phyloP scores from a whole-genome alignment of 1,139 yeast genomes.

The Candida glucosophila region DNA sequence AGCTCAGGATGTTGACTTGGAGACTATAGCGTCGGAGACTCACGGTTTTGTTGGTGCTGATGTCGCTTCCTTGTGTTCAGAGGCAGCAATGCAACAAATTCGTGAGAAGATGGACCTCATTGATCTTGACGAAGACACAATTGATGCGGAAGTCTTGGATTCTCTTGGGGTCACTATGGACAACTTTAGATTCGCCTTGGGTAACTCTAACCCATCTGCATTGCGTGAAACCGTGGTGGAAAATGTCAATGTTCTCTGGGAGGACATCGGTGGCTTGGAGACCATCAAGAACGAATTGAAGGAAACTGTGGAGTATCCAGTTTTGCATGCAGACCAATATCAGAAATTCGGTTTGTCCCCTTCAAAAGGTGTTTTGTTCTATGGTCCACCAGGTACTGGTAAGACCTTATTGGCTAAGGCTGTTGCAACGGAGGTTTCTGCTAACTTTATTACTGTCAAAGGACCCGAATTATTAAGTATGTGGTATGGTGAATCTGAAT shows the following conservation, averaged over 20 bases:
- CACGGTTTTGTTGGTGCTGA: constrained; percentile 98
- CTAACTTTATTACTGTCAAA: constrained; percentile 92
- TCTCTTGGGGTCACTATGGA: constrained; percentile 98
- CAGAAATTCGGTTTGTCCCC: constrained; percentile 97
- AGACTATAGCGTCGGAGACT: constrained; percentile 68
- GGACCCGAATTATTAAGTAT: constrained; percentile 96
- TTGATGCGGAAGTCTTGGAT: constrained; percentile 94
- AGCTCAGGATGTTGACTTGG: constrained; percentile 90
- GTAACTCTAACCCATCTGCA: constrained; percentile 98
- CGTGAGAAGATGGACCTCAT: constrained; percentile 99
- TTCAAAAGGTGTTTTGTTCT: constrained; percentile 94
- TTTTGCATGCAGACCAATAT: constrained; percentile 96
- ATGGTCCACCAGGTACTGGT: constrained; percentile 99
- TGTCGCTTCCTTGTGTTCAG: constrained; percentile 81
- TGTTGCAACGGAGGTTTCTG: constrained; percentile 95
- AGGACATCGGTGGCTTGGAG: constrained; percentile 93
- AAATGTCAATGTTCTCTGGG: constrained; percentile 97
- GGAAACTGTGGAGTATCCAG: constrained; percentile 98
- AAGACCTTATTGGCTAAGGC: constrained; percentile 96
- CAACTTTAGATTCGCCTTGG: constrained; percentile 94
- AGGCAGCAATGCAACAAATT: constrained; percentile 91
- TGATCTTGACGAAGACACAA: constrained; percentile 94
- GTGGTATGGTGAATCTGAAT: constrained; percentile 99
- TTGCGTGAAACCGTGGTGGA: constrained; percentile 99
- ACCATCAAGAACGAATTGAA: constrained; percentile 91